These are phyloP conservation scores for Golubevia sp. DNA, from an alignment of 1,284 basidiomycete genomes.

Conservation along the genomic window DNA sequence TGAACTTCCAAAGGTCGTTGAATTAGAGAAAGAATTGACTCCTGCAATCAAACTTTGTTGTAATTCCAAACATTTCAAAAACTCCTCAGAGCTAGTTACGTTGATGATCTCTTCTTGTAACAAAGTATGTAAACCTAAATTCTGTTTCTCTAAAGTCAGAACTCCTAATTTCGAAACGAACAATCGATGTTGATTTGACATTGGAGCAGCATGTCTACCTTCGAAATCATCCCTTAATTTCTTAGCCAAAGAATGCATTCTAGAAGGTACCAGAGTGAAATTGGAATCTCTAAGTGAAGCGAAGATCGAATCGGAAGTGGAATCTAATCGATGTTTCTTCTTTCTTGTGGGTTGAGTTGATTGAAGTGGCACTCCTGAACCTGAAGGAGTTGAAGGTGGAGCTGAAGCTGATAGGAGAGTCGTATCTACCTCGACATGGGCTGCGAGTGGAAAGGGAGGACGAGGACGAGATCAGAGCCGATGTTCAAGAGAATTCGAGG, in stretches of 20 bases:
- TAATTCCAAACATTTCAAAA: slow-evolving; percentile 48
- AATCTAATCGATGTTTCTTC: slow-evolving; percentile 37
- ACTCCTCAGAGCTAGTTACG: slow-evolving; percentile 38
- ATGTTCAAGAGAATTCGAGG: not conserved
- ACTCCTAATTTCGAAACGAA: slow-evolving; percentile 52
- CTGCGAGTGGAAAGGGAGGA: not conserved
- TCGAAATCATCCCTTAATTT: slow-evolving; percentile 51
- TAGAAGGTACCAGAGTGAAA: slow-evolving; percentile 52
- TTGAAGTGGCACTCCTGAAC: too few species aligned
- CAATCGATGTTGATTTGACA: slow-evolving; percentile 47
- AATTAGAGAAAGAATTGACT: too few species aligned
- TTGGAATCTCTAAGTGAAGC: slow-evolving; percentile 48
- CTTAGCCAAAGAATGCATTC: slow-evolving; percentile 40
- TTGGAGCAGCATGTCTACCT: slow-evolving; percentile 49
- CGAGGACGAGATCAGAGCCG: not conserved
- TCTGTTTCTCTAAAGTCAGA: slow-evolving; percentile 45
- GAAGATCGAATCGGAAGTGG: slow-evolving; percentile 37
- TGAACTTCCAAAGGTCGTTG: too few species aligned
- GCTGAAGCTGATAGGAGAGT: slow-evolving; percentile 24
- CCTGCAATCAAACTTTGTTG: slow-evolving; percentile 51
- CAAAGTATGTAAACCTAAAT: slow-evolving; percentile 46
- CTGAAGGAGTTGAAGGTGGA: too few species aligned
- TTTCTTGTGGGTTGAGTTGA: slow-evolving; percentile 7
- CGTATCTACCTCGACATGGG: slow-evolving; percentile 50
- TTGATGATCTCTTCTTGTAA: slow-evolving; percentile 49